Percentiles rank a stretch among this genome's conserved stretches.
Evolutionary conservation across 306 rosid species (phyloP).

Genomic region (Rosa persica): DNA sequence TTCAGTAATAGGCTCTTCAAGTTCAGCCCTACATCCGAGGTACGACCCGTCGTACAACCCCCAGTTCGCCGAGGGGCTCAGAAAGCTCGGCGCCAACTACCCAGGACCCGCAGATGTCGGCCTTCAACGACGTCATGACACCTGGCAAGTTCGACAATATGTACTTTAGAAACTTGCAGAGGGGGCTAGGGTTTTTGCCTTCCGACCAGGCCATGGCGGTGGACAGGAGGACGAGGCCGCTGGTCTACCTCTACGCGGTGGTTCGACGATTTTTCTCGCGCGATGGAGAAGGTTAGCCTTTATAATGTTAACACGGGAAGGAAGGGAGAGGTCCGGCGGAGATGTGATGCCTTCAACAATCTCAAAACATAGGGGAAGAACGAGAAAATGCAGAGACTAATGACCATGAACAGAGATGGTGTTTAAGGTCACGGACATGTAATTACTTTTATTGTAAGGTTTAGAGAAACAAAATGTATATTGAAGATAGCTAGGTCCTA

Average conservation of each 20-base stretch:
- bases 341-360: conserved; percentile 42
- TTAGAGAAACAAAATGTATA: not conserved
- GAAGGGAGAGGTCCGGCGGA: conserved; percentile 38
- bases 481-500: not conserved
- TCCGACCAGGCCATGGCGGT: conserved; percentile 31
- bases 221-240: conserved; percentile 41
- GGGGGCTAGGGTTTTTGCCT: conserved; percentile 37
- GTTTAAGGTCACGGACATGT: not conserved
- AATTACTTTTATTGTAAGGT: not conserved
- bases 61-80: too few species aligned
- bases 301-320: conserved; percentile 30
- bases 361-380: not conserved
- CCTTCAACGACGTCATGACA: conserved; percentile 48
- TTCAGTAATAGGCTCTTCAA: conserved; percentile 13
- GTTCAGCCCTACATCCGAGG: too few species aligned
- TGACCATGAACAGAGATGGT: not conserved
- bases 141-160: conserved; percentile 47
- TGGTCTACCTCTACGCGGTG: conserved; percentile 42
- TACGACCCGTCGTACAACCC: too few species aligned
- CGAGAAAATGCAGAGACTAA: not conserved
- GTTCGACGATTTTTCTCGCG: conserved; percentile 38
- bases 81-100: too few species aligned
- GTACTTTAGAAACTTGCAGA: conserved; percentile 34
- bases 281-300: conserved; percentile 32
- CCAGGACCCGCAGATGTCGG: conserved; percentile 27